Conservation (phyloP, 306 rosid genomes). For the Echinosophora koreensis region DNA sequence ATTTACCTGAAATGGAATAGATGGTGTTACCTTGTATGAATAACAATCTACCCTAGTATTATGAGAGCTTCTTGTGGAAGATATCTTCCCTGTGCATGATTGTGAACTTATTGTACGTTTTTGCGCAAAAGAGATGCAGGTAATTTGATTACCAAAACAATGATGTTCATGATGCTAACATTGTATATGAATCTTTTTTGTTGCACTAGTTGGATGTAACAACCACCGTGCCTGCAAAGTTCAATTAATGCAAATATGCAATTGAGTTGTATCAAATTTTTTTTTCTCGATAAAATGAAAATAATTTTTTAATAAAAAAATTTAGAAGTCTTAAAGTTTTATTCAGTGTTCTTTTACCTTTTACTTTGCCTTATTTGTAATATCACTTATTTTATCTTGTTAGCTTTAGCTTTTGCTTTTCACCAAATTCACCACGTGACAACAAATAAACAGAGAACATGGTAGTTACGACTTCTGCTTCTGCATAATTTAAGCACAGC, state of each 20-base stretch:
- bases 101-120: not conserved
- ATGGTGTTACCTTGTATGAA: not conserved
- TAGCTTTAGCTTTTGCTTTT: conserved; percentile 10
- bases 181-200: not conserved
- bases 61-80: too few relatives aligned
- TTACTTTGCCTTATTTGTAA: conserved; percentile 9
- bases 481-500: not conserved
- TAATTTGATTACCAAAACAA: not conserved
- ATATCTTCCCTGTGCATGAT: too few relatives aligned
- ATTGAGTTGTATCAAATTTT: not conserved
- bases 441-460: conserved; percentile 1
- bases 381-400: conserved; percentile 6
- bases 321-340: not conserved
- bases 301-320: not conserved
- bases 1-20: conserved; percentile 29
- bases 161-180: not conserved
- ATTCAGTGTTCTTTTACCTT: not conserved
- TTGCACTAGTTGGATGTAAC: not conserved
- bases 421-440: not conserved
- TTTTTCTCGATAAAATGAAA: not conserved
- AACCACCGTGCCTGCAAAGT: not conserved
- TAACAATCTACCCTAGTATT: not conserved
- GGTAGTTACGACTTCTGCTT: not conserved
- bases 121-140: not conserved
- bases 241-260: conserved; percentile 19